Evolutionary conservation across 2,329 filamentous ascomycete genomes (phyloP).

Genomic region (Penicillium sp.): DNA sequence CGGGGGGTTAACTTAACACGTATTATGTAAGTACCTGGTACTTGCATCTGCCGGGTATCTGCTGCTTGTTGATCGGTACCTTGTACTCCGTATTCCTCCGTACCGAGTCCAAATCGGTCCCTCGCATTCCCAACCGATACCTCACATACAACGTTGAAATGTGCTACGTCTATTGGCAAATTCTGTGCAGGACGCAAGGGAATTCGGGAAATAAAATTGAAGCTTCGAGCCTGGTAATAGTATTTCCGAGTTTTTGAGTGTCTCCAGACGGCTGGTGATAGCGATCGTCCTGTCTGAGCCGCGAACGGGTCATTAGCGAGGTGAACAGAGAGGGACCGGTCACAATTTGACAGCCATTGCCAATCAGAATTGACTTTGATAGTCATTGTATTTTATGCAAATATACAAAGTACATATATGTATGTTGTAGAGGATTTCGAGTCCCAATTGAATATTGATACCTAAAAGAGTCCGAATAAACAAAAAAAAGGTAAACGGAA

Average conservation of each 20-base stretch:
- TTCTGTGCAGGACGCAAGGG: constrained; percentile 13
- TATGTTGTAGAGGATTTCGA: neutral
- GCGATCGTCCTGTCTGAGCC: constrained; percentile 16
- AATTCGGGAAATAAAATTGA: constrained; percentile 6
- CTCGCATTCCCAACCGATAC: constrained; percentile 11
- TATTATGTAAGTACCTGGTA: constrained; percentile 2
- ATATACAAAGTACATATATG: neutral
- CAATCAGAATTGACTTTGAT: neutral
- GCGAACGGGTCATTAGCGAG: constrained; percentile 14
- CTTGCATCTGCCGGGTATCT: neutral
- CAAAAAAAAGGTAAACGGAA: neutral
- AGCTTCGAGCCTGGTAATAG: neutral
- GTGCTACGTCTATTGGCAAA: neutral
- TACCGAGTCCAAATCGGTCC: neutral
- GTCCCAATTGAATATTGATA: neutral
- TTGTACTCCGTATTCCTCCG: neutral
- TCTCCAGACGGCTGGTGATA: constrained; percentile 16
- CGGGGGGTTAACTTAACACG: neutral
- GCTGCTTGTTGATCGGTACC: neutral
- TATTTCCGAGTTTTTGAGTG: neutral
- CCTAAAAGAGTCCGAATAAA: neutral
- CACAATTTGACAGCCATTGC: neutral
- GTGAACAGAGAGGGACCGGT: constrained; percentile 6
- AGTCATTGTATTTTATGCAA: neutral
- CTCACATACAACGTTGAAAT: constrained; percentile 6